Percentiles rank a stretch among this genome's conserved stretches.
These are phyloP conservation scores for Solanum microdontum DNA, from an alignment of 257 asterid genomes.

Conservation along the genomic window DNA sequence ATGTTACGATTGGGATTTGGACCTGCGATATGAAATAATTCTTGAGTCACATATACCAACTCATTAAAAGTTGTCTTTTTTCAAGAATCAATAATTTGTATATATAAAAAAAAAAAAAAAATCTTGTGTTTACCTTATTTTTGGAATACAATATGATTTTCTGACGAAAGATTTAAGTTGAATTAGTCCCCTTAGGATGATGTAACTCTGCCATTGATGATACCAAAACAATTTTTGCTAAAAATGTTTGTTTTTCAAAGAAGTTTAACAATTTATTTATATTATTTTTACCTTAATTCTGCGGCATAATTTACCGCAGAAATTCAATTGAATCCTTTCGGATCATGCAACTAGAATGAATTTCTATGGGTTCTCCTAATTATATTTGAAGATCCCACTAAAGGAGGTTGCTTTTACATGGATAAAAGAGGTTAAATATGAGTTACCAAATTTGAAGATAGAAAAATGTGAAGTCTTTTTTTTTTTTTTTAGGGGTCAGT, in stretches of 20 bases:
- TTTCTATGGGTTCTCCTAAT: not conserved
- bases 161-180: not conserved
- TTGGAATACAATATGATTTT: not conserved
- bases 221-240: not conserved
- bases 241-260: not conserved
- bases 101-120: no score
- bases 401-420: not conserved
- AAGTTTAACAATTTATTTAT: not conserved
- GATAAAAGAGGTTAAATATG: not conserved
- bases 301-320: not conserved
- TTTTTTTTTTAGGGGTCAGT: not conserved
- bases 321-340: not conserved
- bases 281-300: not conserved
- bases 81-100: not conserved
- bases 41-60: not conserved
- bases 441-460: not conserved
- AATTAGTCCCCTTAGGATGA: not conserved
- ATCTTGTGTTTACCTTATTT: not conserved
- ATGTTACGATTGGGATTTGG: not conserved
- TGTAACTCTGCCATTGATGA: not conserved
- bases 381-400: not conserved
- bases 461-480: not conserved
- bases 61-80: not conserved
- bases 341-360: not conserved
- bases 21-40: not conserved